These are phyloP conservation scores for Alternaria solani DNA, from an alignment of 2,329 filamentous ascomycete species.

Conservation along the genomic window DNA sequence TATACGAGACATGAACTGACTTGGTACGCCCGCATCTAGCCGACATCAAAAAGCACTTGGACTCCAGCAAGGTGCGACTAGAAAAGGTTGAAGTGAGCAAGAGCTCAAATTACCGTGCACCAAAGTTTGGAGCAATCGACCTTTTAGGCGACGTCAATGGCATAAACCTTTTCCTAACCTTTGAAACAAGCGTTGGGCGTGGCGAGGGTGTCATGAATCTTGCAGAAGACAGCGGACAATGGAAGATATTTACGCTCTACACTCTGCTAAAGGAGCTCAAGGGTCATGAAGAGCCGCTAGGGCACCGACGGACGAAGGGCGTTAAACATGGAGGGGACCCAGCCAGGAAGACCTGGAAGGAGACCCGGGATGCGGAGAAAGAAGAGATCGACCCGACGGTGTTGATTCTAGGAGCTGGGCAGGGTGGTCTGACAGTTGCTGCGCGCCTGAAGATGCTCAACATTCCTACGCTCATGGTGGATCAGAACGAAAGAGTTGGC, in stretches of 20 bases:
- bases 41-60: constrained; percentile 51
- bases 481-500: constrained; percentile 53
- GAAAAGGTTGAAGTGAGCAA: constrained; percentile 43
- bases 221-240: constrained; percentile 43
- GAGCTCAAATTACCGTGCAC: constrained; percentile 22
- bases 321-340: constrained; percentile 42
- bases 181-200: constrained; percentile 42
- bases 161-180: constrained; percentile 37
- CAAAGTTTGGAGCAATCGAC: constrained; percentile 42
- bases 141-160: constrained; percentile 41
- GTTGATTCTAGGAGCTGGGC: constrained; percentile 52
- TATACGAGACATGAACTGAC: background rate
- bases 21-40: background rate
- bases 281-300: constrained; percentile 42
- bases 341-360: constrained; percentile 42
- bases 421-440: constrained; percentile 55
- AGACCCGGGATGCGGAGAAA: constrained; percentile 39
- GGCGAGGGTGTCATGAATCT: constrained; percentile 48
- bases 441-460: constrained; percentile 56
- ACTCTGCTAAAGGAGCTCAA: constrained; percentile 51
- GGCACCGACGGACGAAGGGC: constrained; percentile 36
- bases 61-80: constrained; percentile 43
- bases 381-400: constrained; percentile 39
- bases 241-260: constrained; percentile 53
- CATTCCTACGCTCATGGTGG: constrained; percentile 55